Evolutionary conservation across 208 protist species (phyloP), one percentile per base, ranked within the genome.

Genomic region (Leishmania amazonensis): DNA sequence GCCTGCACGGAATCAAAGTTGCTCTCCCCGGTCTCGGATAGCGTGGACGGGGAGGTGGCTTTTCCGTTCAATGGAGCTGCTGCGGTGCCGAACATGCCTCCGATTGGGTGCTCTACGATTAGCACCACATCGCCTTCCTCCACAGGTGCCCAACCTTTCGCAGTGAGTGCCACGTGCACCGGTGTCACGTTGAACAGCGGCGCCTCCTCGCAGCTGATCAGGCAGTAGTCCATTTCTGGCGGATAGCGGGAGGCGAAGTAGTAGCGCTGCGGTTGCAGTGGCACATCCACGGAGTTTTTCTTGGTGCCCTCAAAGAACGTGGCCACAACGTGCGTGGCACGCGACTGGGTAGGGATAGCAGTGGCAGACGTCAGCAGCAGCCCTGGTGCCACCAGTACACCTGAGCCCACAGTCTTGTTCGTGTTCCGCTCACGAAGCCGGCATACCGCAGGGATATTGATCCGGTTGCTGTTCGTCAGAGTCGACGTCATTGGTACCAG

Each of bases 271-370:
- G 96, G 96, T 70, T 93, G 85, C 28, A 98, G 80, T 51, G 79
- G 84, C 28, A 91, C 94, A 42, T 93, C 85, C 1, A 98, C 83
- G 1, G 89, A 64, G 15, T 65, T 86, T 81, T 98, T 97, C 83
- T 98, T 98, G 24, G 92, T 95, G 49, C 89, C 88, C 77, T 98
- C 96, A 82, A 97, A 97, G 78, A 98, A 98, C 1, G 93, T 86
- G 38, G 94, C 96, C 11, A 88, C 86, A 1, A 97, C 79, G 51
- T 83, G 80, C 5, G 81, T 64, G 3, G 94, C 91, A 7, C 79
- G 82, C 31, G 80, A 62, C 58, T 74, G 67, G 9, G 67, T 81
- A 4, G 70, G 76, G 13, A 79, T 80, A 47, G 74, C 84, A n/a
- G 82, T 79, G 35, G 75, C 81, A 87, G 93, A 95, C 13, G 93